phyloP scores from a whole-genome alignment of 345 rosid genomes.

The Aquilaria malaccensis region DNA sequence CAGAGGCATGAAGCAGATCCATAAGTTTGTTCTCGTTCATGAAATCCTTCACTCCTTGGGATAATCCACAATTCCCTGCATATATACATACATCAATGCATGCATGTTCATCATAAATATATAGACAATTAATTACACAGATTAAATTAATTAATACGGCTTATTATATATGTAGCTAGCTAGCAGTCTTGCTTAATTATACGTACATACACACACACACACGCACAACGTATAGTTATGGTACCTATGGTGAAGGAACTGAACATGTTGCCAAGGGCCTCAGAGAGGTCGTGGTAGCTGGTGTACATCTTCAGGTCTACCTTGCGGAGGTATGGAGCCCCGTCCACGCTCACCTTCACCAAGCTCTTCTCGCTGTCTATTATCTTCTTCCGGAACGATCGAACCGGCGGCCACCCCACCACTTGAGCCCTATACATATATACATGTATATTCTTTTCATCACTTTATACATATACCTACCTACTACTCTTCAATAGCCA shows the following conservation, averaged over 20 bases:
- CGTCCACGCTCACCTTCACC: constrained; percentile 89
- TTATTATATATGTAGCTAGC: too few species aligned
- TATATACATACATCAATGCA: background rate
- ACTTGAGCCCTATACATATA: constrained; percentile 60
- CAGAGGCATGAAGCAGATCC: constrained; percentile 61
- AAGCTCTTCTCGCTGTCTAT: constrained; percentile 13
- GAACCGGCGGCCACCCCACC: constrained; percentile 91
- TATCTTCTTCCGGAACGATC: constrained; percentile 58
- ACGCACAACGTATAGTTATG: background rate
- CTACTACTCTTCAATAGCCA: too few species aligned
- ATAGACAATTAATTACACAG: background rate
- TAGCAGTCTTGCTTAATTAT: too few species aligned
- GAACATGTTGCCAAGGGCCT: constrained; percentile 53
- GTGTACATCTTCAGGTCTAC: constrained; percentile 57
- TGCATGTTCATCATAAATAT: too few species aligned
- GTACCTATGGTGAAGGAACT: constrained; percentile 64
- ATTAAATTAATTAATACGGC: too few species aligned
- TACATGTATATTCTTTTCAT: background rate
- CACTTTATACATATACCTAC: background rate
- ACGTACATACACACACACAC: too few species aligned
- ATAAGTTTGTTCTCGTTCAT: constrained; percentile 64
- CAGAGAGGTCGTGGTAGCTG: constrained; percentile 51
- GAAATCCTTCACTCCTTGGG: constrained; percentile 78
- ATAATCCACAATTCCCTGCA: constrained; percentile 50
- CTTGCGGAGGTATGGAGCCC: constrained; percentile 89